Base-by-base conservation (phyloP, 495 filamentous ascomycete species). In the Aspergillus cavernicola region DNA sequence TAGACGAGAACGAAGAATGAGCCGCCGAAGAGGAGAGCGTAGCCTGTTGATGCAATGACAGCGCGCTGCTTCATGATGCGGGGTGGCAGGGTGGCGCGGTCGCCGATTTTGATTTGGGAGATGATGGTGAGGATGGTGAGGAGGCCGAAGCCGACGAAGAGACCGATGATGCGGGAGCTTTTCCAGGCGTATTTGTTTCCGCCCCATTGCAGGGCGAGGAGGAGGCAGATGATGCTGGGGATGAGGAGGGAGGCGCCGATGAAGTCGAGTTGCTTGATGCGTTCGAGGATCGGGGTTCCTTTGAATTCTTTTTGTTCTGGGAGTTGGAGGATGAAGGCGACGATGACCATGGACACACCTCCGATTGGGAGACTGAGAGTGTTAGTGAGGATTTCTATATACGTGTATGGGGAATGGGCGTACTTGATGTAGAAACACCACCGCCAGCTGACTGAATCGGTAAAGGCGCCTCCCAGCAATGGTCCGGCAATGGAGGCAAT, bases 391-490 rank as follows among this genome's bases (percentile, higher is more conserved):
- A 13, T 6, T 13, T 16, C n/a, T n/a, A 23, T 10, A 9, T 8
- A 11, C 10, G 16, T 1, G 8, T 3, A 23, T 26, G n/a, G n/a
- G n/a, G n/a, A n/a, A n/a, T n/a, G n/a, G n/a, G n/a, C 50, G 16
- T 22, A 53, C 51, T 89, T 90, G 67, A 87, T 88, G 63, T 82
- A 90, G 67, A 93, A 91, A 59, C 88, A 92, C 89, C 88, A 92
- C 47, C 89, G 70, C 89, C 89, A 95, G 1, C 80, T 79, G 5
- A 82, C 66, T 28, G n/a, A 77, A 22, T 78, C 71, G 0, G 79
- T 83, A 48, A 85, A 81, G 2, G 69, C 74, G 5, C 81, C 81
- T 11, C 81, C 81, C 2, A 84, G 66, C 0, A 91, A 66, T 1
- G 88, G 87, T 7, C 87, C 87, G 11, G 81, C 76, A 32, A 87